Evolutionary conservation across 2,329 filamentous ascomycete genomes (phyloP), one percentile per base, ranked within the genome.

Genomic region (Xylariales sp.): DNA sequence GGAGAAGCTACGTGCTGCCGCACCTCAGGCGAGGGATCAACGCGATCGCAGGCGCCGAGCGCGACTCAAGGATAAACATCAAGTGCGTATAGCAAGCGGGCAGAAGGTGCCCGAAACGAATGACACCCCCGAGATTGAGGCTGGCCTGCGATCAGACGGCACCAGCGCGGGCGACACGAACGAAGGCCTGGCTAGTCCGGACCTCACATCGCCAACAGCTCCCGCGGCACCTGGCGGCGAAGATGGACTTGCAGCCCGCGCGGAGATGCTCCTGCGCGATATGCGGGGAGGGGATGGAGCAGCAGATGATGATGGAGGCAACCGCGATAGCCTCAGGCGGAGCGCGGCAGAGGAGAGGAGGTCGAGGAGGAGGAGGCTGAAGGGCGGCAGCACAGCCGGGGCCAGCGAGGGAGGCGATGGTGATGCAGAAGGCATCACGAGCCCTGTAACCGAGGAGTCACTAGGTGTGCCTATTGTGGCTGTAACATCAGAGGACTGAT

Each of bases 1-100:
- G 33, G 88, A 96, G 77, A 97, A 97, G 65, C 70, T 98, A 40
- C 85, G 93, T 41, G 90, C 89, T 40, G 93, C 93, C 1, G 91
- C 90, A 40, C 91, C 93, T 20, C 88, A 95, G 65, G 80, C 87
- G 19, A 76, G 87, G 59, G 90, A 96, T 60, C 85, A 94, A 61
- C 79, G 91, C 55, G 93, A 97, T 61, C 81, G 89, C 51, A 81
- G 93, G 46, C 80, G 91, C 41, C 80, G 91, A 48, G 89, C 90
- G 27, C 76, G 91, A 38, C 76, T 97, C 51, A 94, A 95, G 75
- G 90, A 95, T 56, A 76, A 83, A 19, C 88, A 96, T 56, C 87
- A 95, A 63, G 85, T 93, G 21, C 86, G 91, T 44, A 78, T 96
- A 37, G 88, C 91, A 13, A 91, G 85, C 14, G 91, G 90, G 7